Percentiles rank a stretch among this genome's conserved stretches.
phyloP scores from a whole-genome alignment of 768 basidiomycete genomes.

The Chiua virens region DNA sequence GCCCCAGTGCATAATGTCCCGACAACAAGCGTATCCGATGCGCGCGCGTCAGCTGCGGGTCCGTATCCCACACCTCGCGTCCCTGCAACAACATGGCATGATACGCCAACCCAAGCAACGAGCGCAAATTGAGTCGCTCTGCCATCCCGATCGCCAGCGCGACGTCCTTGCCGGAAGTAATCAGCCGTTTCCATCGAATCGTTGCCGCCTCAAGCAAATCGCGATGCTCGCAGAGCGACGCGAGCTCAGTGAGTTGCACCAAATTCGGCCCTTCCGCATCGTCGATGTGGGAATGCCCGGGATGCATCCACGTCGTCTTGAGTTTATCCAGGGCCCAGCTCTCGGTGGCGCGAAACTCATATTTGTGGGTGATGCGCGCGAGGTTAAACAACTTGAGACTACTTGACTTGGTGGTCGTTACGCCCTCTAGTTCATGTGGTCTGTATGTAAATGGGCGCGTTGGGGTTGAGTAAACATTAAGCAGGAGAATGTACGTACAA shows the following conservation, averaged over 20 bases:
- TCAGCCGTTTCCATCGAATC: conserved; percentile 47
- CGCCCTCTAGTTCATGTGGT: conserved; percentile 45
- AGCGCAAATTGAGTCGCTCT: conserved; percentile 46
- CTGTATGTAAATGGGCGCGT: conserved; percentile 27
- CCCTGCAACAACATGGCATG: conserved; percentile 54
- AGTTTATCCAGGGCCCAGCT: conserved; percentile 45
- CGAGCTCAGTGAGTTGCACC: conserved; percentile 50
- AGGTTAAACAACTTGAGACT: conserved; percentile 47
- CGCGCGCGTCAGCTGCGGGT: conserved; percentile 43
- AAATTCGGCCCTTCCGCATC: conserved; percentile 39
- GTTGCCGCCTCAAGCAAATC: conserved; percentile 44
- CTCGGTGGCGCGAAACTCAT: conserved; percentile 46
- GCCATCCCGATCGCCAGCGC: conserved; percentile 46
- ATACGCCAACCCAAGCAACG: conserved; percentile 50
- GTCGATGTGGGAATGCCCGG: conserved; percentile 28
- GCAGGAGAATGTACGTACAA: conserved; percentile 39
- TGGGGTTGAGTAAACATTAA: neutral
- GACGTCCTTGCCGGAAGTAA: conserved; percentile 45
- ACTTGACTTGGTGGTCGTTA: conserved; percentile 42
- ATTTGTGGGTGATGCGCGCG: conserved; percentile 48
- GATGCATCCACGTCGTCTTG: conserved; percentile 36
- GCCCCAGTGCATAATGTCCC: conserved; percentile 50
- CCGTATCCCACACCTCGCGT: conserved; percentile 47
- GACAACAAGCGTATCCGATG: conserved; percentile 53
- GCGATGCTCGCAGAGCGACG: conserved; percentile 48